Conservation (phyloP, 1,284 basidiomycete genomes). For the Malassezia equina region DNA sequence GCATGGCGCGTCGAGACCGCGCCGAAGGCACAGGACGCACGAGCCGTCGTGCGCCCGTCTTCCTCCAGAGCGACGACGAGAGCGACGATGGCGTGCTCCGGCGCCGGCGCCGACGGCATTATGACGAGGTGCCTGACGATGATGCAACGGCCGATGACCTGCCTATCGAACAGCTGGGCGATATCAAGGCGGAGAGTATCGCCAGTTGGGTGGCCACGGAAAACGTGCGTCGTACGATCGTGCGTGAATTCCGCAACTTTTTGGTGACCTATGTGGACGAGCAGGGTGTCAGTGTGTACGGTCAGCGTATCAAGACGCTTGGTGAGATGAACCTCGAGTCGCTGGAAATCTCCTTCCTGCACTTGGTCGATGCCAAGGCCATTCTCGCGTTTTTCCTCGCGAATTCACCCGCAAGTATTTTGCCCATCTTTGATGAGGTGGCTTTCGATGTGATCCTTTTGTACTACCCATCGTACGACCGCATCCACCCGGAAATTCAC, state of each 20-base stretch:
- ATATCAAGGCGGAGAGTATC: slow-evolving; percentile 93
- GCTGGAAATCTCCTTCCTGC: slow-evolving; percentile 87
- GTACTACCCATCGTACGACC: slow-evolving; percentile 90
- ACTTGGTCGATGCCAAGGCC: slow-evolving; percentile 78
- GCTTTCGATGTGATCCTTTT: slow-evolving; percentile 86
- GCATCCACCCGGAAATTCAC: slow-evolving; percentile 95
- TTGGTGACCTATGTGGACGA: slow-evolving; percentile 91
- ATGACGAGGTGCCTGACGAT: slow-evolving; percentile 55
- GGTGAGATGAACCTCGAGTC: slow-evolving; percentile 97
- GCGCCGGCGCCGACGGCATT: slow-evolving; percentile 47
- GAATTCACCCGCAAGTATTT: slow-evolving; percentile 84
- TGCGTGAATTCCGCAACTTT: slow-evolving; percentile 87
- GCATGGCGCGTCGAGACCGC: slow-evolving; percentile 79
- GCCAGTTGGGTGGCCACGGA: slow-evolving; percentile 93
- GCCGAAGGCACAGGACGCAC: slow-evolving; percentile 55
- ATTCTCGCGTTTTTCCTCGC: slow-evolving; percentile 94
- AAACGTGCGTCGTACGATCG: slow-evolving; percentile 76
- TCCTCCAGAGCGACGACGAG: slow-evolving; percentile 64
- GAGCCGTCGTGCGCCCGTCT: slow-evolving; percentile 68
- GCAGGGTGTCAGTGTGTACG: slow-evolving; percentile 81
- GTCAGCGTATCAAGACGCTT: slow-evolving; percentile 78
- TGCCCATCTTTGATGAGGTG: slow-evolving; percentile 88
- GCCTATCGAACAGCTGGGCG: slow-evolving; percentile 85
- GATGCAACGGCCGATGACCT: slow-evolving; percentile 63
- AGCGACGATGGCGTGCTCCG: slow-evolving; percentile 45